phyloP scores from a whole-genome alignment of 345 rosid species.

The Brassica nigra region DNA sequence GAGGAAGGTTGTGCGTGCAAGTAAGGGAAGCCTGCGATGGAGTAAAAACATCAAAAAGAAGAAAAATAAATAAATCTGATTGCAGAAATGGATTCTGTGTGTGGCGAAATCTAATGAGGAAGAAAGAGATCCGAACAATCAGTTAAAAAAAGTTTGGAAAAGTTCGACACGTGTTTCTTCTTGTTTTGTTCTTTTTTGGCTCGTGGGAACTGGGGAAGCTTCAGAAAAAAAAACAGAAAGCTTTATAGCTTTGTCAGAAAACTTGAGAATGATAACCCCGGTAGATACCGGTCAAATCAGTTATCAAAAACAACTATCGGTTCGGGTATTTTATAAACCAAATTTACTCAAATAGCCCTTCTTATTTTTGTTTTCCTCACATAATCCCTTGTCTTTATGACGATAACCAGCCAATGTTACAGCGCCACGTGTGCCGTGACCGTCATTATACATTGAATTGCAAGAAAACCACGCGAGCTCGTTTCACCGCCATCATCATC shows the following conservation, averaged over 20 bases:
- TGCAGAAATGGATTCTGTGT: neutral
- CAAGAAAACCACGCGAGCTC: neutral
- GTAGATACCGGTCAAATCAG: neutral
- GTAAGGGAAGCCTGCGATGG: constrained; percentile 42
- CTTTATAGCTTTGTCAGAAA: neutral
- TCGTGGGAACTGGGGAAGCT: neutral
- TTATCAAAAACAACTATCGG: neutral
- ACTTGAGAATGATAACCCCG: neutral
- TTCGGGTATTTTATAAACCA: neutral
- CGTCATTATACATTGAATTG: neutral
- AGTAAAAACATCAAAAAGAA: constrained; percentile 44
- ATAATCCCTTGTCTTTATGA: neutral
- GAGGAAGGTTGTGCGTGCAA: constrained; percentile 28
- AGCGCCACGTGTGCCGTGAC: neutral
- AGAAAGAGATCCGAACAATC: neutral
- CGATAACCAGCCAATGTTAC: neutral
- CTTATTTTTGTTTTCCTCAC: neutral
- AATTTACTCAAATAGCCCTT: neutral
- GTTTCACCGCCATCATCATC: neutral
- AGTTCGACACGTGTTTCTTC: constrained; percentile 8
- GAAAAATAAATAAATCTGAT: neutral
- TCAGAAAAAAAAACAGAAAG: neutral
- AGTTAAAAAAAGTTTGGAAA: neutral
- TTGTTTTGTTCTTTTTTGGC: neutral
- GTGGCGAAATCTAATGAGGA: constrained; percentile 5